Percentiles rank a stretch among this genome's conserved stretches.
These are phyloP conservation scores for Amaranthus tricolor DNA, from an alignment of 179 eudicot species.

Conservation along the genomic window DNA sequence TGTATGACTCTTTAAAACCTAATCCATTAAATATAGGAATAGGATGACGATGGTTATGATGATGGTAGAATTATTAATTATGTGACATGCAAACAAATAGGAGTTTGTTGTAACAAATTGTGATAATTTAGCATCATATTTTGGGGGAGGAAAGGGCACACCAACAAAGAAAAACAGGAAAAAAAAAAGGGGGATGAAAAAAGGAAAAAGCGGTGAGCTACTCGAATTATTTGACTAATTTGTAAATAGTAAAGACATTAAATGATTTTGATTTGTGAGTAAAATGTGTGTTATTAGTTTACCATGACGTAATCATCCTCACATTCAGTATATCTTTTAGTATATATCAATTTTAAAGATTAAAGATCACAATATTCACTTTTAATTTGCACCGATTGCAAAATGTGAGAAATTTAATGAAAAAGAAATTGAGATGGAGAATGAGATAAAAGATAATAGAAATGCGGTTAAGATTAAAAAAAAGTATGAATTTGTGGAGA, in stretches of 20 bases:
- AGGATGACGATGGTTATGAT: not conserved
- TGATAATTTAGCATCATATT: constrained; percentile 6
- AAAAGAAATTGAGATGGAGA: too few species aligned
- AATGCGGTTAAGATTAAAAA: too few species aligned
- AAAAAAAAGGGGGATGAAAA: not conserved
- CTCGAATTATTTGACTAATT: not conserved
- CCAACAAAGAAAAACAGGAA: not conserved
- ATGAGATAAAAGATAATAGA: too few species aligned
- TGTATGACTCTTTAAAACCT: too few species aligned
- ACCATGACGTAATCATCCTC: constrained; percentile 11
- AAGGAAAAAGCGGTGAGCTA: not conserved
- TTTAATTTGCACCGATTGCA: not conserved
- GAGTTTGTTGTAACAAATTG: constrained; percentile 11
- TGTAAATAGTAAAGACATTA: not conserved
- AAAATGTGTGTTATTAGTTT: too few species aligned
- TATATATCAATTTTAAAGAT: too few species aligned
- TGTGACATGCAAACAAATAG: constrained; percentile 13
- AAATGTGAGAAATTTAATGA: too few species aligned
- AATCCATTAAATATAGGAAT: too few species aligned
- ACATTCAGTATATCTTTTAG: too few species aligned
- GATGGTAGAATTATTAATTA: not conserved
- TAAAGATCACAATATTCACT: too few species aligned
- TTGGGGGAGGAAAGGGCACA: not conserved
- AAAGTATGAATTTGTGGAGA: too few species aligned
- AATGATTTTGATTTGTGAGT: constrained; percentile 8